Evolutionary conservation across 495 filamentous ascomycete genomes (phyloP).

Genomic region (Aeminium ludgeri): DNA sequence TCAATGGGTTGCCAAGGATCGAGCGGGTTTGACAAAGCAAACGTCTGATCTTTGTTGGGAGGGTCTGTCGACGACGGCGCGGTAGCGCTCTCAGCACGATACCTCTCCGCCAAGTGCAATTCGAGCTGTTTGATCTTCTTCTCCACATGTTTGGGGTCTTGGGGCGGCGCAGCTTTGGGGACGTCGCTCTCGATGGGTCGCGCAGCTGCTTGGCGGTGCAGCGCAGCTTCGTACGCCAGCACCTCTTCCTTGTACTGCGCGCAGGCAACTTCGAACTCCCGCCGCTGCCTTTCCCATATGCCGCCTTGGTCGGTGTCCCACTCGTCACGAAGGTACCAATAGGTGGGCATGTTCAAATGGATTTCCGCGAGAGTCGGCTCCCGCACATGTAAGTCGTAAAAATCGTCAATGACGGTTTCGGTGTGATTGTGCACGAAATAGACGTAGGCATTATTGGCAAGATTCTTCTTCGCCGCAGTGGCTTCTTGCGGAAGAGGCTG

Average conservation of each 20-base stretch:
- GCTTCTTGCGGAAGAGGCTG: not conserved
- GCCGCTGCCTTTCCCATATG: not conserved
- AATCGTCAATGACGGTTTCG: not conserved
- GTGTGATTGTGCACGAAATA: not conserved
- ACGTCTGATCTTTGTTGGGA: not conserved
- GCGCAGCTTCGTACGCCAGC: not conserved
- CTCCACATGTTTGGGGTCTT: not conserved
- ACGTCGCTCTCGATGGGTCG: not conserved
- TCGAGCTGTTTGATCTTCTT: constrained; percentile 3
- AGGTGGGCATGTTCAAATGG: not conserved
- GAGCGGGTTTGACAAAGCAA: constrained; percentile 10
- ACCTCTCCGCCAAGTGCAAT: constrained; percentile 5
- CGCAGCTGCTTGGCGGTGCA: not conserved
- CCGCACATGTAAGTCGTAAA: not conserved
- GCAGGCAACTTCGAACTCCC: not conserved
- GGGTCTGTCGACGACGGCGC: no score
- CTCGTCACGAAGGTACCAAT: not conserved
- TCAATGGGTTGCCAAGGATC: constrained; percentile 2
- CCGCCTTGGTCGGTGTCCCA: not conserved
- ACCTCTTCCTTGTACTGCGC: not conserved
- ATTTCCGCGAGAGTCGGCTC: not conserved
- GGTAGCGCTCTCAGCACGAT: not conserved
- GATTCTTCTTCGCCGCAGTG: not conserved
- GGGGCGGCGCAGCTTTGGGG: not conserved
- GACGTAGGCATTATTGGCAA: not conserved